phyloP scores from a whole-genome alignment of 2,329 filamentous ascomycete genomes.

The Xylariaceae sp. region DNA sequence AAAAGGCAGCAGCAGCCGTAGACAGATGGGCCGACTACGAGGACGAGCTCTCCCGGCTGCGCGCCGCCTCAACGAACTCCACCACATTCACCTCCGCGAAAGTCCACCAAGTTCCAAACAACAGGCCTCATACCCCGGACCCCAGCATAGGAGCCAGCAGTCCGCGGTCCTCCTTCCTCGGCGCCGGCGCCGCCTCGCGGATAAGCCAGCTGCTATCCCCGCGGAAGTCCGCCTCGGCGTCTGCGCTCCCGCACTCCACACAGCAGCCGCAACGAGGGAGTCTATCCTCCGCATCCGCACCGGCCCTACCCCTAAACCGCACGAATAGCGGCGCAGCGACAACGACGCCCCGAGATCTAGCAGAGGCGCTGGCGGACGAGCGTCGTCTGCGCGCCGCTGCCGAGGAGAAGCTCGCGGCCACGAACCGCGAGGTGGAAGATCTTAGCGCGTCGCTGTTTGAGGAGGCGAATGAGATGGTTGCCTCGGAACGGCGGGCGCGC shows the following conservation, averaged over 20 bases:
- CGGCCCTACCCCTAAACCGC: slow-evolving; percentile 19
- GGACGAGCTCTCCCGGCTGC: slow-evolving; percentile 64
- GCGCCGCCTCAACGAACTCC: slow-evolving; percentile 36
- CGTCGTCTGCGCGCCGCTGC: slow-evolving; percentile 63
- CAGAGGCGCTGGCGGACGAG: slow-evolving; percentile 62
- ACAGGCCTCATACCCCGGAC: slow-evolving; percentile 18
- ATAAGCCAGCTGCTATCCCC: slow-evolving; percentile 33
- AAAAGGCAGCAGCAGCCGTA: slow-evolving; percentile 63
- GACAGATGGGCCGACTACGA: slow-evolving; percentile 74
- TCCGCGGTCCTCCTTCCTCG: slow-evolving; percentile 31
- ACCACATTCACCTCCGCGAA: slow-evolving; percentile 21
- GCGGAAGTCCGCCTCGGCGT: slow-evolving; percentile 29
- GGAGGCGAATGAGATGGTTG: slow-evolving; percentile 86
- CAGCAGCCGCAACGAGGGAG: slow-evolving; percentile 8
- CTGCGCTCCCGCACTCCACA: slow-evolving; percentile 29
- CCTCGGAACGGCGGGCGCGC: slow-evolving; percentile 65
- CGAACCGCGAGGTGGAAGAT: slow-evolving; percentile 73
- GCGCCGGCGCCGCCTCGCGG: slow-evolving; percentile 32
- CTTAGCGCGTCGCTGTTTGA: slow-evolving; percentile 71
- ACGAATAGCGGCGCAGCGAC: slow-evolving; percentile 16
- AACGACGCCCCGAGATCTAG: slow-evolving; percentile 47
- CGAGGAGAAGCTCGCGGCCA: slow-evolving; percentile 62
- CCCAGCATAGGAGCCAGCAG: slow-evolving; percentile 23
- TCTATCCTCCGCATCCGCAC: not conserved
- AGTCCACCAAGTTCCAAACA: not conserved